Conservation (phyloP, 2,329 filamentous ascomycete species). For the Myriosclerotinia curreyana region DNA sequence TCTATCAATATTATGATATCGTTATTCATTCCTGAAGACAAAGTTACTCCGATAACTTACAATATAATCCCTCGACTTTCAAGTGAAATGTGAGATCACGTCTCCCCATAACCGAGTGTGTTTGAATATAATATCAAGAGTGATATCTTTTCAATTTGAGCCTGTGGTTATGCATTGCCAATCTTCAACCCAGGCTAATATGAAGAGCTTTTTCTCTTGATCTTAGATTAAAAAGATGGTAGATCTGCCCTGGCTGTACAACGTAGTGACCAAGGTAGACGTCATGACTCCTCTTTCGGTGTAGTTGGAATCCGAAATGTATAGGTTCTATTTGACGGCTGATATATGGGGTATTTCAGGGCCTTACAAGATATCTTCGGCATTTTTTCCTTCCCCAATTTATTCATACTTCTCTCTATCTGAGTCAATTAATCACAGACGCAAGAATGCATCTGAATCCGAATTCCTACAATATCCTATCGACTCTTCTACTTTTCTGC, state of each 20-base stretch:
- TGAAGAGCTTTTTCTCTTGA: neutral
- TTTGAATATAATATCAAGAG: neutral
- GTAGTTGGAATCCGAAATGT: conserved; percentile 6
- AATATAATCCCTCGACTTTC: neutral
- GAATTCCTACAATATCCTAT: neutral
- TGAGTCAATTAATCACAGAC: neutral
- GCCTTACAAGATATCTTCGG: neutral
- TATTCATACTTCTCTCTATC: neutral
- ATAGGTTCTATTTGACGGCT: neutral
- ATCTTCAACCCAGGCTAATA: conserved; percentile 6
- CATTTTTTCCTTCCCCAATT: neutral
- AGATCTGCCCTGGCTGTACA: neutral
- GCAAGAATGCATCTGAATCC: conserved; percentile 3
- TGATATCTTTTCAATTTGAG: neutral
- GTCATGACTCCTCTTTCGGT: conserved; percentile 12
- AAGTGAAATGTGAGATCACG: neutral
- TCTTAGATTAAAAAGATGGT: neutral
- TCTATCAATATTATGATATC: neutral
- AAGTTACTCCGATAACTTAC: neutral
- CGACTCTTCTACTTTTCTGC: neutral
- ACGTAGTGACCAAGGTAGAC: neutral
- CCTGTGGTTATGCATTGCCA: neutral
- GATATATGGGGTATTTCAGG: neutral
- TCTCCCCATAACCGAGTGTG: neutral
- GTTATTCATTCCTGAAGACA: neutral